Evolutionary conservation across 2,329 filamentous ascomycete species (phyloP), one percentile per base, ranked within the genome.

Genomic region (Mollisiaceae sp.): DNA sequence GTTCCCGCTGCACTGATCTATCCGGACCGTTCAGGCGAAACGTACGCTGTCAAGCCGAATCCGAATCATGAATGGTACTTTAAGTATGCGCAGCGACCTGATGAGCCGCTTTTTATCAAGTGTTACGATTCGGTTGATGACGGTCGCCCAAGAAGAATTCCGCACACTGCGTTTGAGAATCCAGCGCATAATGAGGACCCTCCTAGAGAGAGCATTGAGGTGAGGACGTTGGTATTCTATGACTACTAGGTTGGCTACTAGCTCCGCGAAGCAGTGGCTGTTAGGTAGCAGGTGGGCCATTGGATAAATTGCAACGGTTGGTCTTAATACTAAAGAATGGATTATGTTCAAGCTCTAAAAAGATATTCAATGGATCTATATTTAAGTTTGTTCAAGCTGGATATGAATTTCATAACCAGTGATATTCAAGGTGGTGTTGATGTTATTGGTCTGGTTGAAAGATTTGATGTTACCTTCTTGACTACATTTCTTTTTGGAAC

Each of bases 91-190:
- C 50, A 54, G 14, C 50, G 32, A 32, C 50, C 50, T 32, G 50
- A 54, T 35, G 50, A 54, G 32, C 24, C 32, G 9, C 18, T 54
- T 4, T 32, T 54, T 27, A 27, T 54, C 24, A 54, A 89, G 74
- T 87, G 85, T 71, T 89, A 84, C 71, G 87, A 89, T 74, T 84
- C 79, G 32, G 84, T 86, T 78, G 78, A 78, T 27, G 84, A 86
- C 72, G 84, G 83, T 0, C 75, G 82, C 32, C 83, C 84, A 6
- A 78, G 84, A 11, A 74, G 84, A 4, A 81, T 85, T 38, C 84
- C 85, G n/a, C 85, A 88, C 70, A 80, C 81, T 6, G 83, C 85
- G 2, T 87, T 89, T 78, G 76, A 76, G 20, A 81, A 86, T 73
- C 77, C 80, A 1, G 80, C 78, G n/a, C 79, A 80, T 11, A 77